Evolutionary conservation across 176 grass and related monocot species (phyloP).

Genomic region (Canna indica): DNA sequence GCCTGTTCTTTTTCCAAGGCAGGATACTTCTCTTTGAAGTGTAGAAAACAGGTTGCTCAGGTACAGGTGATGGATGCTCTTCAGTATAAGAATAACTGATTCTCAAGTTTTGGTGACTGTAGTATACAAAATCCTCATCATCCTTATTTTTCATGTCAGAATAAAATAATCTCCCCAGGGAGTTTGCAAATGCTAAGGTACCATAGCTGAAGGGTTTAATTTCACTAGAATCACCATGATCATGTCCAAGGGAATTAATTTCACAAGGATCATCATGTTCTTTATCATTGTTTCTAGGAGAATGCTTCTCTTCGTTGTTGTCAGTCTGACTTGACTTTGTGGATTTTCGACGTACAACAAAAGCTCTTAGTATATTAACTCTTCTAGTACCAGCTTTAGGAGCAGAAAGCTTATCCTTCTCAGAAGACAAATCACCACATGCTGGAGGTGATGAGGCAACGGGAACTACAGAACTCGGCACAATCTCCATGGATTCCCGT

Average conservation of each 20-base stretch:
- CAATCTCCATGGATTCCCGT: slow-evolving; percentile 35
- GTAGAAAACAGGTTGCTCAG: slow-evolving; percentile 23
- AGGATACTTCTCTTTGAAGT: slow-evolving; percentile 56
- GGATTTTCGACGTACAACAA: slow-evolving; percentile 44
- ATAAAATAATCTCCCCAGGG: slow-evolving; percentile 40
- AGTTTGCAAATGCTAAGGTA: slow-evolving; percentile 53
- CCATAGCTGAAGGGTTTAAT: slow-evolving; percentile 79
- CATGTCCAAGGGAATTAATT: slow-evolving; percentile 68
- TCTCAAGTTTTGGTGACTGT: slow-evolving; percentile 59
- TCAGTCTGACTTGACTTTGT: slow-evolving; percentile 48
- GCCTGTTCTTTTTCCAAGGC: slow-evolving; percentile 78
- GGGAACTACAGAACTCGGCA: slow-evolving; percentile 27
- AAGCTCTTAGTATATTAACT: slow-evolving; percentile 57
- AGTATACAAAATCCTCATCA: slow-evolving; percentile 75
- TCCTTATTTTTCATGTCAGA: slow-evolving; percentile 53
- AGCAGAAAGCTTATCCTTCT: slow-evolving; percentile 62
- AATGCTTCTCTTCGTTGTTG: slow-evolving; percentile 46
- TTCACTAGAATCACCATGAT: slow-evolving; percentile 32
- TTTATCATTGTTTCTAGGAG: slow-evolving; percentile 41
- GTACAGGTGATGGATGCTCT: slow-evolving; percentile 30
- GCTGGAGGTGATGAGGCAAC: slow-evolving; percentile 53
- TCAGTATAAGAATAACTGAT: slow-evolving; percentile 39
- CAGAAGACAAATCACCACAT: slow-evolving; percentile 39
- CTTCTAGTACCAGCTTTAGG: slow-evolving; percentile 68
- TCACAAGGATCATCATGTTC: slow-evolving; percentile 33